A percentile compares a stretch with the other conserved stretches of the same genome.
phyloP scores from a whole-genome alignment of 1,284 basidiomycete species.

The Trichosporon sp. region DNA sequence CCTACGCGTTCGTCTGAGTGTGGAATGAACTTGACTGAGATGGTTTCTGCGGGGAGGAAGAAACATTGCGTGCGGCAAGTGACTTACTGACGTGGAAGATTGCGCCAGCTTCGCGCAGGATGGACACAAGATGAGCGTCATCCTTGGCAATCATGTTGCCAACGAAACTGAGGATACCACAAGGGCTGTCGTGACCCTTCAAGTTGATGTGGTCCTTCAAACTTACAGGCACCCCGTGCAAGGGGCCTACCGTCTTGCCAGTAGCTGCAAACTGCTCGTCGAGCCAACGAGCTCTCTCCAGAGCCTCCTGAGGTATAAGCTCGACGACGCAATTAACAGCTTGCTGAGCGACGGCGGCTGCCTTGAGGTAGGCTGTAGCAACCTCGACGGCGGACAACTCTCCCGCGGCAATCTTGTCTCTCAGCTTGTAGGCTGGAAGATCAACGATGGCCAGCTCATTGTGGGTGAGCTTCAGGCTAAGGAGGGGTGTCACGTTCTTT shows the following conservation, averaged over 20 bases:
- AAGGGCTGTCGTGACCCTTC: slow-evolving; percentile 37
- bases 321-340: slow-evolving; percentile 65
- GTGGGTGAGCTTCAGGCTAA: slow-evolving; percentile 11
- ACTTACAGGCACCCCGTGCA: slow-evolving; percentile 60
- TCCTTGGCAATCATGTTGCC: slow-evolving; percentile 16
- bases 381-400: slow-evolving; percentile 29
- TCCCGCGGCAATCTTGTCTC: slow-evolving; percentile 29
- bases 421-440: slow-evolving; percentile 51
- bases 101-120: slow-evolving; percentile 28
- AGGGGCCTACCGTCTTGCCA: slow-evolving; percentile 54
- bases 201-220: slow-evolving; percentile 52
- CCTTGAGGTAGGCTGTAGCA: slow-evolving; percentile 28
- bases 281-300: slow-evolving; percentile 57
- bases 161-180: slow-evolving; percentile 19
- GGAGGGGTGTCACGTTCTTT: slow-evolving; percentile 3
- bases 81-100: slow-evolving; percentile 19
- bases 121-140: slow-evolving; percentile 15
- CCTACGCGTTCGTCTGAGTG: no score
- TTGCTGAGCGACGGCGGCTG: slow-evolving; percentile 26
- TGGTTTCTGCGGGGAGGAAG: background rate
- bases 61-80: no score
- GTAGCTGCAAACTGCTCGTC: slow-evolving; percentile 55
- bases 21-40: no score
- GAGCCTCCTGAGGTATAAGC: slow-evolving; percentile 59
- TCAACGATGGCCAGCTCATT: slow-evolving; percentile 27